These are phyloP conservation scores for Raffaelea albimanens DNA, from an alignment of 2,329 filamentous ascomycete species.

Conservation along the genomic window DNA sequence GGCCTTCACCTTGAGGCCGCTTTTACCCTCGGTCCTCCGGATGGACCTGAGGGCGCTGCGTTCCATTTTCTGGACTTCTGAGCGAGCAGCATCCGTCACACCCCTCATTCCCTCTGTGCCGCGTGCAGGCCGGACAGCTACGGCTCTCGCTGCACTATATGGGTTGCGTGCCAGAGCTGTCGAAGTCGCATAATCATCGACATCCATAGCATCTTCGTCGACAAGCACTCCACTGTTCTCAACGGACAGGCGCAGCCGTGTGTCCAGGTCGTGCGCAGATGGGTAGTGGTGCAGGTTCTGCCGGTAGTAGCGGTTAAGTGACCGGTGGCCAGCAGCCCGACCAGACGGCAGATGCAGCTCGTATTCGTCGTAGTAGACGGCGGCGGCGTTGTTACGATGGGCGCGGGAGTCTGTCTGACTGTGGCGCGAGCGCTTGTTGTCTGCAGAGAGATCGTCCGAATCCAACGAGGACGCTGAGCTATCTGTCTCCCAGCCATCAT, in stretches of 20 bases:
- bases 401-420: slow-evolving; percentile 64
- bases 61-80: background rate
- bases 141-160: no score
- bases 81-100: background rate
- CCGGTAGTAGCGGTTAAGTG: slow-evolving; percentile 76
- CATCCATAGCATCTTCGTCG: slow-evolving; percentile 2
- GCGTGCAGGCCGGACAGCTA: no score
- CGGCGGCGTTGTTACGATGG: slow-evolving; percentile 73
- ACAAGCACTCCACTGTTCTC: slow-evolving; percentile 7
- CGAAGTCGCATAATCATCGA: no score
- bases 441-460: slow-evolving; percentile 72
- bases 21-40: no score
- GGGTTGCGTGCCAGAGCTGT: no score
- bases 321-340: slow-evolving; percentile 81
- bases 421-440: slow-evolving; percentile 67
- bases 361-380: slow-evolving; percentile 84
- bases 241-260: slow-evolving; percentile 11
- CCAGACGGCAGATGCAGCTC: slow-evolving; percentile 90
- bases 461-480: slow-evolving; percentile 81
- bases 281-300: slow-evolving; percentile 88
- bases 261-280: slow-evolving; percentile 53
- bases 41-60: background rate
- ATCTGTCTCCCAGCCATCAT: slow-evolving; percentile 93
- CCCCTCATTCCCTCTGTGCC: no score
- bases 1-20: background rate